Evolutionary conservation across 2,329 filamentous ascomycete genomes (phyloP), one percentile per base, ranked within the genome.

Genomic region (Lanzia echinophila): DNA sequence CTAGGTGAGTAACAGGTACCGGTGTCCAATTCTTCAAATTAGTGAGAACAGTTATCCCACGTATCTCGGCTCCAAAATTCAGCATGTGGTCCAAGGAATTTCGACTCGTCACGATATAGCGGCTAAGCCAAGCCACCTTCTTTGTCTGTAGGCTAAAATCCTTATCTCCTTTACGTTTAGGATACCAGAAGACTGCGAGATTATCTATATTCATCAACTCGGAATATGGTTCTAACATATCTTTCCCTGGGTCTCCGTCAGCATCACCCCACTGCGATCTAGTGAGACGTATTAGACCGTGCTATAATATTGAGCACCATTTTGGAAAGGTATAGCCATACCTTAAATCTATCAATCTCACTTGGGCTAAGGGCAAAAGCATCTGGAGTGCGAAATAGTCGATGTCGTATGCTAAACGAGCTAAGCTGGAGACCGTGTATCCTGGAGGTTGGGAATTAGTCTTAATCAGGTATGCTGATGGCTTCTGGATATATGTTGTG

Each of bases 121-220:
- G 42, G 24, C 20, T 28, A 31, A 19, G 20, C 42, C 4, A 44
- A 15, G 22, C 42, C 12, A 44, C 42, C 42, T 44, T 12, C 19
- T 7, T 44, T 15, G 42, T 31, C 22, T 44, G 19, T 13, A 15
- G 22, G 24, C 42, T 11, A 15, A 24, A 6, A 15, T 24, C n/a
- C 42, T 44, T 31, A n/a, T 44, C 22, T 44, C 42, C 42, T 31
- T 28, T 44, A n/a, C 13, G 15, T 22, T 1, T 28, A n/a, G 42
- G 42, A 10, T 19, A 44, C 42, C 22, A 44, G 13, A 19, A 44
- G 15, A 44, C 19, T 8, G 42, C 42, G 24, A 31, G 11, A 31
- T 44, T 44, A 44, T 31, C 42, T 44, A 19, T 44, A 31, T 44
- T 44, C 42, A 44, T 44, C 42, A 44, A 44, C 7, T 44, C 20